Base-by-base conservation (phyloP, 116 monocot species). In the Trichopus zeylanicus region DNA sequence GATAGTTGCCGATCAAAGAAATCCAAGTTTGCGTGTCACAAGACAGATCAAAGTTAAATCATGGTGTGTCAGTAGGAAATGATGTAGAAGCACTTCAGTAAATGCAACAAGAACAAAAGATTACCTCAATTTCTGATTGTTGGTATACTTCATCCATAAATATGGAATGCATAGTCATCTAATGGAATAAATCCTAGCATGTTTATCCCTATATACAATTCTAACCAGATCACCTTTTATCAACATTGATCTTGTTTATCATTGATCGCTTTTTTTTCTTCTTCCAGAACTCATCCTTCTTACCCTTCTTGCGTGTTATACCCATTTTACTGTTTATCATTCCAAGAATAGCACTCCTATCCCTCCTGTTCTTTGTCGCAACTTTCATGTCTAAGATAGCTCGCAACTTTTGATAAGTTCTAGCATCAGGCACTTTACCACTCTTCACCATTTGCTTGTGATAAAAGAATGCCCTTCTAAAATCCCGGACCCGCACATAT, bases 261-360 rank as follows among this genome's bases (percentile, higher is more conserved):
- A 62, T 58, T 11, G 62, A 48, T 46, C 38, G 46, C 26, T 55
- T 75, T 51, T 83, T 88, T 55, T 55, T 88, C 57, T 53, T 67
- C 78, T 99, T 99, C 99, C 99, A 92, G 53, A 99, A 88, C 46
- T 88, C 99, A 77, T 99, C 92, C 48, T 88, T 99, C 76, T 98
- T 91, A n/a, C 85, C 80, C 51, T 71, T 91, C 60, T 61, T 81
- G 6, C 49, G 77, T 73, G 75, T 85, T 26, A 85, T 30, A 26
- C 80, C 80, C 59, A 82, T 69, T 37, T 80, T 82, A 61, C 88
- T 86, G 31, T 88, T 85, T 22, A 92, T 59, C 38, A 85, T 92
- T 35, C 88, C 92, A n/a, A 88, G 57, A 42, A 92, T 82, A 23
- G 85, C 88, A 78, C 83, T 88, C 64, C 70, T 88, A 67, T 99